Conservation (phyloP, 1,284 basidiomycete species). For the Microbotryum scabiosae region DNA sequence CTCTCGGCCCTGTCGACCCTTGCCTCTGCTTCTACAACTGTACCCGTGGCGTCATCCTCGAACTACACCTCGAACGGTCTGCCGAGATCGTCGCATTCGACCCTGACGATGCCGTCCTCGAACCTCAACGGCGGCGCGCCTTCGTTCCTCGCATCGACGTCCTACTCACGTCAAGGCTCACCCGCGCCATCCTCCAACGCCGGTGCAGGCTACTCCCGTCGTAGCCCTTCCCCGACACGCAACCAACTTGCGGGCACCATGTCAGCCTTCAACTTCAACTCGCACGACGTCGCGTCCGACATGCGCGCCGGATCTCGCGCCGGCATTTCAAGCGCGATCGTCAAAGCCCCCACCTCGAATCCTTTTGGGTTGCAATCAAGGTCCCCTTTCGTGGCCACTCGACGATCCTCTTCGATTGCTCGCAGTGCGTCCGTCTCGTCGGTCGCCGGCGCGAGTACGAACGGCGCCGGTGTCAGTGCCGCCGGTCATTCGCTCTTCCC, state of each 20-base stretch:
- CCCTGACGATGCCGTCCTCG: conserved; percentile 10
- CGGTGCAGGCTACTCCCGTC: not conserved
- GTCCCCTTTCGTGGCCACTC: conserved; percentile 16
- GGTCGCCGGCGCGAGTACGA: not conserved
- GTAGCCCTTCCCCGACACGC: conserved; percentile 20
- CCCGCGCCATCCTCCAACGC: conserved; percentile 18
- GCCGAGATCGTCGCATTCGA: conserved; percentile 14
- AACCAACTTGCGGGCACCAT: conserved; percentile 23
- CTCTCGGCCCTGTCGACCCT: conserved; percentile 19
- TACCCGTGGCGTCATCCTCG: not conserved
- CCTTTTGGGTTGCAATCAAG: conserved; percentile 21
- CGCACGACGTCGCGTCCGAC: not conserved
- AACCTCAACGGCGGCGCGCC: conserved; percentile 3
- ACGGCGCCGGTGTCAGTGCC: not conserved
- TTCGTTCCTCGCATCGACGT: conserved; percentile 15
- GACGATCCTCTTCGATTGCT: not conserved
- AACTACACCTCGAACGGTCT: not conserved
- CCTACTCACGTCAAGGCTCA: conserved; percentile 11
- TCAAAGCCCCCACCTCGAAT: conserved; percentile 5
- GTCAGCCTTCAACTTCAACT: conserved; percentile 24
- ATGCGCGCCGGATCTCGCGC: not conserved
- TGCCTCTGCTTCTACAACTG: not conserved
- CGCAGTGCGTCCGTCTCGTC: conserved; percentile 1
- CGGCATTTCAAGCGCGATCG: conserved; percentile 1
- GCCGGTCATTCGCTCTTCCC: conserved; percentile 23